Conservation (phyloP, 1,139 yeast genomes). For the Debaryomycetaceae sp. region DNA sequence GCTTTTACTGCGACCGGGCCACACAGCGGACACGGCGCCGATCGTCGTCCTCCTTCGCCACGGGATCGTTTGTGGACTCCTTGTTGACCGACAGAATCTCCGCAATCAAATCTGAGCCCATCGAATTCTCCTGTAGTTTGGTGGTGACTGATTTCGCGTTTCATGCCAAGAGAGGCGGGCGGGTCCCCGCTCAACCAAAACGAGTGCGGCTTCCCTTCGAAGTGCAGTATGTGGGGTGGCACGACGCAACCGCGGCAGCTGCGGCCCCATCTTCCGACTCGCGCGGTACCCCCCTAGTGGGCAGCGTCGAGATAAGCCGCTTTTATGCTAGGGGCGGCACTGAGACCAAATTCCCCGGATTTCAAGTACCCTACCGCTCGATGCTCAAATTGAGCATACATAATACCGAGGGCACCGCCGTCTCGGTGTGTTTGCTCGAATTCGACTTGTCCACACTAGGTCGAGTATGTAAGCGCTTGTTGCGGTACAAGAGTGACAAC, state of each 20-base stretch:
- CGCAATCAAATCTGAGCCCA: constrained; percentile 7
- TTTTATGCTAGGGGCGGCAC: not conserved
- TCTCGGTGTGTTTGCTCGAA: constrained; percentile 6
- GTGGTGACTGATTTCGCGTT: constrained; percentile 5
- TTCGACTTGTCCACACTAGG: constrained; percentile 6
- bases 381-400: constrained; percentile 3
- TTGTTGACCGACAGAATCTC: constrained; percentile 8
- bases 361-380: constrained; percentile 6
- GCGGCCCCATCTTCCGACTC: not conserved
- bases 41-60: constrained; percentile 8
- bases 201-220: constrained; percentile 1
- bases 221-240: constrained; percentile 8
- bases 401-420: constrained; percentile 8
- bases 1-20: not conserved
- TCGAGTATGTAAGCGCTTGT: constrained; percentile 1
- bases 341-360: constrained; percentile 6
- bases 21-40: constrained; percentile 3
- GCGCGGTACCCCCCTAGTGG: constrained; percentile 8
- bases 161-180: constrained; percentile 6
- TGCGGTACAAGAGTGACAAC: constrained; percentile 3
- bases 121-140: constrained; percentile 2
- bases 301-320: constrained; percentile 6
- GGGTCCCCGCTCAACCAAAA: constrained; percentile 1
- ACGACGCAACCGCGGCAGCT: constrained; percentile 1
- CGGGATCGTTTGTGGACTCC: constrained; percentile 8